Percentiles rank a stretch among this genome's conserved stretches.
phyloP scores from a whole-genome alignment of 2,329 filamentous ascomycete genomes.

The Byssoonygena ceratinophila region DNA sequence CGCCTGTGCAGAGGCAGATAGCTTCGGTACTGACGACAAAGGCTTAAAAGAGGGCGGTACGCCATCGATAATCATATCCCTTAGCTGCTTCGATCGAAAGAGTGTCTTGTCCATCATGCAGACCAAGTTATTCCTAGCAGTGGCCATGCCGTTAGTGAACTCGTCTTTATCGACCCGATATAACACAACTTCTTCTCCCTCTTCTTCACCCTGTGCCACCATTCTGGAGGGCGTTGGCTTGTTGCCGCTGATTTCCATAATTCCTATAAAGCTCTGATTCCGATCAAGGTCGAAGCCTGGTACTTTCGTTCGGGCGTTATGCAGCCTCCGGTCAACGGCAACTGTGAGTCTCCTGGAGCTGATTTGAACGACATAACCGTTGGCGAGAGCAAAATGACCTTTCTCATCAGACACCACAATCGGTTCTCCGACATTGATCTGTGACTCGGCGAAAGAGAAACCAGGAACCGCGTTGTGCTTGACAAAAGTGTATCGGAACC shows the following conservation, averaged over 20 bases:
- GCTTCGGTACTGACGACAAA: slow-evolving; percentile 21
- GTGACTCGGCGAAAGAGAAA: slow-evolving; percentile 85
- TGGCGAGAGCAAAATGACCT: slow-evolving; percentile 87
- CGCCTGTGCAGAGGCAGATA: slow-evolving; percentile 48
- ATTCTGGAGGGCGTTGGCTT: slow-evolving; percentile 14
- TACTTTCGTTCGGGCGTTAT: slow-evolving; percentile 69
- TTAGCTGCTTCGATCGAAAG: slow-evolving; percentile 59
- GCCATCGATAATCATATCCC: slow-evolving; percentile 70
- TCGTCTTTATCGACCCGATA: slow-evolving; percentile 96
- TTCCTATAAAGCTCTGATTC: slow-evolving; percentile 81
- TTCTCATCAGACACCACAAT: slow-evolving; percentile 94
- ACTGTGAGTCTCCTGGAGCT: slow-evolving; percentile 68
- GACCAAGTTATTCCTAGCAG: slow-evolving; percentile 84
- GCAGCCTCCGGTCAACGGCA: slow-evolving; percentile 78
- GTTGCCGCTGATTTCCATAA: slow-evolving; percentile 61
- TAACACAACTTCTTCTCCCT: slow-evolving; percentile 42
- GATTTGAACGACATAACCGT: slow-evolving; percentile 77
- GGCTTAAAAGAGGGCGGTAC: slow-evolving; percentile 62
- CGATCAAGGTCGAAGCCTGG: slow-evolving; percentile 61
- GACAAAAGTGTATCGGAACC: slow-evolving; percentile 74
- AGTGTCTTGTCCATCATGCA: slow-evolving; percentile 77
- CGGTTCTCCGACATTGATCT: slow-evolving; percentile 76
- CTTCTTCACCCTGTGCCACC: slow-evolving; percentile 32
- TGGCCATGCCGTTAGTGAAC: slow-evolving; percentile 95
- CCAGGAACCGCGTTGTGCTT: slow-evolving; percentile 52